Evolutionary conservation across 2,329 filamentous ascomycete species (phyloP).

Genomic region (Anthostomella pinea): DNA sequence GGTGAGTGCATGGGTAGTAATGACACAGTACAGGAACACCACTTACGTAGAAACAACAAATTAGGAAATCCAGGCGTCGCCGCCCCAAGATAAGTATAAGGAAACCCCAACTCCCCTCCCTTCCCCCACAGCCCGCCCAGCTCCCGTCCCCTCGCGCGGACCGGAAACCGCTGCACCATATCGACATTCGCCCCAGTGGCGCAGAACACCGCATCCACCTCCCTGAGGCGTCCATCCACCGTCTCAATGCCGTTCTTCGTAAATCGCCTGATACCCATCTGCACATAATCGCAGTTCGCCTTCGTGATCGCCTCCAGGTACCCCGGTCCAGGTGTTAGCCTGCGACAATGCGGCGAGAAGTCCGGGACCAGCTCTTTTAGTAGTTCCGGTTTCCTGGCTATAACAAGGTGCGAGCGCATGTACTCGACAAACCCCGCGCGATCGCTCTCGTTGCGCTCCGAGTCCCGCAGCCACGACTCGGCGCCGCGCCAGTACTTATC

Average conservation of each 20-base stretch:
- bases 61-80: slow-evolving; percentile 66
- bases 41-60: slow-evolving; percentile 60
- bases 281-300: slow-evolving; percentile 61
- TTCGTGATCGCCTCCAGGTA: slow-evolving; percentile 64
- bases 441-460: slow-evolving; percentile 46
- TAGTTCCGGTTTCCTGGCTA: slow-evolving; percentile 53
- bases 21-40: too few relatives aligned
- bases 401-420: slow-evolving; percentile 54
- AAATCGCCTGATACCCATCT: slow-evolving; percentile 54
- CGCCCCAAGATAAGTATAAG: slow-evolving; percentile 65
- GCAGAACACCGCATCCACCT: slow-evolving; percentile 65
- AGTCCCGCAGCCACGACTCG: slow-evolving; percentile 50
- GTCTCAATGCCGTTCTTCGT: slow-evolving; percentile 60
- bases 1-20: too few relatives aligned
- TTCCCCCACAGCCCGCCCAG: slow-evolving; percentile 55
- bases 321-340: slow-evolving; percentile 63
- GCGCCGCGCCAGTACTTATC: slow-evolving; percentile 62
- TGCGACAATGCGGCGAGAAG: slow-evolving; percentile 62
- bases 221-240: slow-evolving; percentile 51
- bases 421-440: slow-evolving; percentile 47
- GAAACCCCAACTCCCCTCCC: slow-evolving; percentile 56
- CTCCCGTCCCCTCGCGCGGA: slow-evolving; percentile 53
- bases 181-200: slow-evolving; percentile 65
- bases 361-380: slow-evolving; percentile 56
- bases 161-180: slow-evolving; percentile 57